Evolutionary conservation across 148 eudicot species (phyloP), one percentile per base, ranked within the genome.

Genomic region (Fagopyrum esculentum): DNA sequence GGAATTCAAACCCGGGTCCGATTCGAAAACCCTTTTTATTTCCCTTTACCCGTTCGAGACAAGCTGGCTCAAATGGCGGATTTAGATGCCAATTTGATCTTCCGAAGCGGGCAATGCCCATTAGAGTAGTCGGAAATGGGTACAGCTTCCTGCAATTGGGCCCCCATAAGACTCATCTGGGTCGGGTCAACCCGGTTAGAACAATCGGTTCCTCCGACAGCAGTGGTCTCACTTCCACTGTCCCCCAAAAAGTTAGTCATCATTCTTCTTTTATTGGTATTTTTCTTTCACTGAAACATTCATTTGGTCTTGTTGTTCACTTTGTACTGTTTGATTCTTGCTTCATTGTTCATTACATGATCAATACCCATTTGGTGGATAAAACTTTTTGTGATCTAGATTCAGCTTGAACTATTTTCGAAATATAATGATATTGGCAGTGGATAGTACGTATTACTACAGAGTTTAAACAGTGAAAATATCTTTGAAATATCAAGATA

Each of bases 141-240:
- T 71, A 77, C 56, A 52, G 76, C 52, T 83, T 81, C 4, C 76
- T 81, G 80, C 81, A 77, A 29, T 26, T 80, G 81, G 90, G 82
- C 77, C 78, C 84, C 80, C 81, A 72, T 29, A 79, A 73, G 75
- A 2, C 35, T 64, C 77, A 74, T 71, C 75, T 76, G 30, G 49
- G 26, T 76, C 71, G 84, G 26, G 70, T 77, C 30, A 22, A 82
- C 74, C 40, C 48, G 75, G 88, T 80, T 0, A 85, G 81, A 64
- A 81, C 96, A 11, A 40, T 72, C 77, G 84, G 81, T 59, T 82
- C 97, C 1, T 85, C 97, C 1, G 78, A 70, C 40, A 72, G 84
- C 59, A 69, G 79, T 45, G 29, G 83, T 29, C 47, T 71, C 71
- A 72, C 89, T 61, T 79, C 93, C 45, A 55, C 85, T 12, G 54